These are phyloP conservation scores for Cenchrus fungigraminus DNA, from an alignment of 176 grass and related monocot genomes.

Conservation along the genomic window DNA sequence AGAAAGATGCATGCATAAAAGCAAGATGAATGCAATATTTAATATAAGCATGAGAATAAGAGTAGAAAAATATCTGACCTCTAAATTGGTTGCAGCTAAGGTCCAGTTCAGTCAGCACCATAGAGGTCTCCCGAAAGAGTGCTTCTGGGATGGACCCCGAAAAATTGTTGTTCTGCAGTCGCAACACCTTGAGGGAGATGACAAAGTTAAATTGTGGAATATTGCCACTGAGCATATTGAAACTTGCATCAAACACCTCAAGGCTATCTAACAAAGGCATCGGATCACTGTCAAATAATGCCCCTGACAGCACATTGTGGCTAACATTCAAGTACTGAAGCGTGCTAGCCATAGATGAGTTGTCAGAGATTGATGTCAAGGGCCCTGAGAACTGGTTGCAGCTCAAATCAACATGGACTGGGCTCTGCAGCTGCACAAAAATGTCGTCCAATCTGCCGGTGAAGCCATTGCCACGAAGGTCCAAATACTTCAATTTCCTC, in stretches of 20 bases:
- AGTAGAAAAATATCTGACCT: constrained; percentile 54
- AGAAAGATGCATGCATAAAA: background rate
- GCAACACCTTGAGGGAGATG: constrained; percentile 78
- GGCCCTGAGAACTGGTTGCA: constrained; percentile 71
- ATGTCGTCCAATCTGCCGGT: constrained; percentile 63
- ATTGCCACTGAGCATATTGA: constrained; percentile 69
- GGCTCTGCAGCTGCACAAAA: constrained; percentile 62
- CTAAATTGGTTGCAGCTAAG: constrained; percentile 87
- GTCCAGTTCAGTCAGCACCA: constrained; percentile 86
- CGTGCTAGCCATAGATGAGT: constrained; percentile 59
- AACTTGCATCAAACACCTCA: constrained; percentile 93
- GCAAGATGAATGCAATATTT: constrained; percentile 24
- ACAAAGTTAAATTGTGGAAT: constrained; percentile 88
- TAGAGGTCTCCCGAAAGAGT: constrained; percentile 77
- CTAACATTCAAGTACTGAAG: constrained; percentile 82
- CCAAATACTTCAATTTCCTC: constrained; percentile 68
- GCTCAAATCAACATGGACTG: constrained; percentile 80
- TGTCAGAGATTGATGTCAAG: constrained; percentile 64
- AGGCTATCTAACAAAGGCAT: constrained; percentile 77
- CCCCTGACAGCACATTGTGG: constrained; percentile 70
- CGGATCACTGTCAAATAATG: constrained; percentile 69
- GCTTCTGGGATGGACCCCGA: constrained; percentile 82
- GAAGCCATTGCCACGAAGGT: constrained; percentile 66
- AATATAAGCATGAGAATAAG: background rate
- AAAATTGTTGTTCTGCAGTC: constrained; percentile 72